These are phyloP conservation scores for Rutstroemia sp. DNA, from an alignment of 2,329 filamentous ascomycete species.

Conservation along the genomic window DNA sequence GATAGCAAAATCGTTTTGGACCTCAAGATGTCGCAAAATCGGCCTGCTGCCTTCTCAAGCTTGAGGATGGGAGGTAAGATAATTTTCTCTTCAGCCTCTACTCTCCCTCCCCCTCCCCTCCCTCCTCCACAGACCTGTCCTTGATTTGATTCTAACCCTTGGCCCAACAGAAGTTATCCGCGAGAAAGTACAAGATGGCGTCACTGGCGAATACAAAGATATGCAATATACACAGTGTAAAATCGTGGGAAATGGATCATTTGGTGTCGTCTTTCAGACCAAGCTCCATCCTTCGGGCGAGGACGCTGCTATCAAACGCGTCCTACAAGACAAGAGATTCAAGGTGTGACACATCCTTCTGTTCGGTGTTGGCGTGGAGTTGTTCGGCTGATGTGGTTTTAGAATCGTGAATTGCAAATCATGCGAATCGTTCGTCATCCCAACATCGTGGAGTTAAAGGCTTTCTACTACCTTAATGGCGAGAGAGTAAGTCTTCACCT, in stretches of 20 bases:
- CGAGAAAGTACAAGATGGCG: conserved; percentile 97
- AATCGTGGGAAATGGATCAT: conserved; percentile 98
- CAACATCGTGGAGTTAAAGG: conserved; percentile 98
- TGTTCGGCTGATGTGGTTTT: conserved; percentile 25
- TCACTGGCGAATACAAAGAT: conserved; percentile 93
- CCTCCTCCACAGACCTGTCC: not conserved
- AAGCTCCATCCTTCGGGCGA: conserved; percentile 97
- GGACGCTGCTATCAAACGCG: conserved; percentile 97
- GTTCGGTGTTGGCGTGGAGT: not conserved
- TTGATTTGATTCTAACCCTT: conserved; percentile 15
- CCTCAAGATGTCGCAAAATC: conserved; percentile 73
- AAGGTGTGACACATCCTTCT: conserved; percentile 58
- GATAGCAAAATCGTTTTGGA: conserved; percentile 31
- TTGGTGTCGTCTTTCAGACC: conserved; percentile 97
- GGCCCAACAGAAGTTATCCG: conserved; percentile 81
- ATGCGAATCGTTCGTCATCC: conserved; percentile 99
- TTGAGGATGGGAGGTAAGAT: conserved; percentile 92
- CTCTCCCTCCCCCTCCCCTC: not conserved
- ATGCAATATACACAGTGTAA: conserved; percentile 99
- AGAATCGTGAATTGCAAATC: conserved; percentile 99
- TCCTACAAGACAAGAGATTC: conserved; percentile 98
- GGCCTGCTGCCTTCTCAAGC: conserved; percentile 79
- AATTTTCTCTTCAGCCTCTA: conserved; percentile 12
- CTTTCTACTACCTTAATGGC: conserved; percentile 99
- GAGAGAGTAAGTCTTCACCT: conserved; percentile 65